phyloP scores from a whole-genome alignment of 176 grass and related monocot genomes.

The Stipa capillata region DNA sequence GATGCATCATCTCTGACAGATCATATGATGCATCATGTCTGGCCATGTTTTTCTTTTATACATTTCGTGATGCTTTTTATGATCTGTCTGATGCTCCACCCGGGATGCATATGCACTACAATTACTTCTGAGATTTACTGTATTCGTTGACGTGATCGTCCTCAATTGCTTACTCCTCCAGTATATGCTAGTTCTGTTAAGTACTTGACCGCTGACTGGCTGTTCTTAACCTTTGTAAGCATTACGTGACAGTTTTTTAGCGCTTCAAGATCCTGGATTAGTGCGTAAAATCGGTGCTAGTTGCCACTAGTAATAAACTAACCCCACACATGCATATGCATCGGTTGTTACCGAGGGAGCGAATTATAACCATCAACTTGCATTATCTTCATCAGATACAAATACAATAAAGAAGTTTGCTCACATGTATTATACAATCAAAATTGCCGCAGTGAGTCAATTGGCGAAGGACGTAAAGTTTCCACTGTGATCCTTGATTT shows the following conservation, averaged over 20 bases:
- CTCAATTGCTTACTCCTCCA: background rate
- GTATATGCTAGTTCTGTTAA: background rate
- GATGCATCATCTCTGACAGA: too few relatives aligned
- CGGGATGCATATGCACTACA: background rate
- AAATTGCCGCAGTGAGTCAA: too few relatives aligned
- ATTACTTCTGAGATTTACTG: background rate
- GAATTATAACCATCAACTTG: background rate
- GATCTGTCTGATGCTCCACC: background rate
- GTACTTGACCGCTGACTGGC: background rate
- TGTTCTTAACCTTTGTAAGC: background rate
- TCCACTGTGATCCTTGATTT: background rate
- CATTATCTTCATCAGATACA: background rate
- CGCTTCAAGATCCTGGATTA: too few relatives aligned
- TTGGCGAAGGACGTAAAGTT: background rate
- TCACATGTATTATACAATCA: too few relatives aligned
- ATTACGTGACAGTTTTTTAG: too few relatives aligned
- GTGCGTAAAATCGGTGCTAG: too few relatives aligned
- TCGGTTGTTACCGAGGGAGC: too few relatives aligned
- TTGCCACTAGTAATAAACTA: too few relatives aligned
- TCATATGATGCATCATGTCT: too few relatives aligned
- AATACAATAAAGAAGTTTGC: background rate
- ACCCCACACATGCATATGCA: too few relatives aligned
- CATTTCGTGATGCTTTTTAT: background rate
- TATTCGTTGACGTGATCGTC: background rate
- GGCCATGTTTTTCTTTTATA: too few relatives aligned